phyloP scores from a whole-genome alignment of 2,329 filamentous ascomycete genomes.

The Diaporthe helianthi region DNA sequence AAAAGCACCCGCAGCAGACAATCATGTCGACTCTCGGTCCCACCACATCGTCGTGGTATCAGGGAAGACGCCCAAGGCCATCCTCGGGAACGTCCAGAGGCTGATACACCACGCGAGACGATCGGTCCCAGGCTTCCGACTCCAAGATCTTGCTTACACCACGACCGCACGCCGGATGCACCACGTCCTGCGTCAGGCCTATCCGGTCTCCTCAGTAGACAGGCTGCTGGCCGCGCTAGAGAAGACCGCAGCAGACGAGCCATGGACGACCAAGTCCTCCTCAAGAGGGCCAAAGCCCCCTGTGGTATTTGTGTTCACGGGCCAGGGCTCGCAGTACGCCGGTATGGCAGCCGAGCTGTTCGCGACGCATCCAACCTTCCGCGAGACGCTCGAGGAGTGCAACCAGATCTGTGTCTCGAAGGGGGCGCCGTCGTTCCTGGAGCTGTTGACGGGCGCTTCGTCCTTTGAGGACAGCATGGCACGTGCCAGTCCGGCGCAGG shows the following conservation, averaged over 20 bases:
- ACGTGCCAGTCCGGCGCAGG: constrained; percentile 44
- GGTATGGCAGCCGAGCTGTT: constrained; percentile 53
- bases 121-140: constrained; percentile 51
- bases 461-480: background rate
- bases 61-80: constrained; percentile 60
- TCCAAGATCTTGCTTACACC: constrained; percentile 69
- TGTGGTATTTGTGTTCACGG: constrained; percentile 61
- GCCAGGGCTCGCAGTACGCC: constrained; percentile 61
- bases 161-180: constrained; percentile 71
- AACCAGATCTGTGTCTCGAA: background rate
- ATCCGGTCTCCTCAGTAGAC: constrained; percentile 48
- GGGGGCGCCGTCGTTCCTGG: background rate
- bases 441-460: background rate
- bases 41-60: constrained; percentile 64
- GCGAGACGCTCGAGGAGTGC: background rate
- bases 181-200: constrained; percentile 60
- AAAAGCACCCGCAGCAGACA: background rate
- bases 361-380: constrained; percentile 32
- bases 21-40: constrained; percentile 56
- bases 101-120: constrained; percentile 61
- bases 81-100: constrained; percentile 62
- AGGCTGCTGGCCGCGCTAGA: constrained; percentile 45
- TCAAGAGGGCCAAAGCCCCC: constrained; percentile 41
- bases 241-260: constrained; percentile 50
- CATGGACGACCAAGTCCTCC: constrained; percentile 42